Base-by-base conservation (phyloP, 2,329 filamentous ascomycete species). In the Talaromyces albobiverticillius region DNA sequence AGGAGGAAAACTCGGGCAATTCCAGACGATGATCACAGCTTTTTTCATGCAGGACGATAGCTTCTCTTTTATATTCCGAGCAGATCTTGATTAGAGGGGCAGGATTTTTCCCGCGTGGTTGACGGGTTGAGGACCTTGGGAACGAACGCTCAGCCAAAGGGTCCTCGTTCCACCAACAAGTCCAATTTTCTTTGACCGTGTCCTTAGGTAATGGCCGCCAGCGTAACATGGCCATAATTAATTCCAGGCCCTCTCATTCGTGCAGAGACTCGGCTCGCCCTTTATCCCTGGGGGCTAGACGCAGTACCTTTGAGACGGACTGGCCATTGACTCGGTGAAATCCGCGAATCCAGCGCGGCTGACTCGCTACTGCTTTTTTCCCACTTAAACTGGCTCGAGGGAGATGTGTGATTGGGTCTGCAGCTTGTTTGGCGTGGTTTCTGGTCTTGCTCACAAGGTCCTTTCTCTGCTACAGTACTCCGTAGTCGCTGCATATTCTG, bases 101-200 rank as follows among this genome's bases (percentile, higher is more conserved):
- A 7, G 18, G 11, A 7, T 40, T 40, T 40, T 40, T 6, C 2
- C 32, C 26, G 16, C 23, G 26, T 40, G 48, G 48, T 20, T 43
- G 26, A 31, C 14, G 18, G 9, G n/a, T n/a, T 43, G 48, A 51
- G 48, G 48, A 51, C 48, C 48, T 51, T 51, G 48, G 25, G 38
- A 51, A 43, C 11, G 25, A 40, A 18, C 3, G 34, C 34, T 22
- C 18, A 25, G 13, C 18, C 32, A 13, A 34, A 29, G 41, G 11
- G n/a, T n/a, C 26, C 34, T 16, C 47, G 32, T 51, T 14, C 3
- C 25, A 38, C 5, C n/a, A 16, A 29, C 26, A n/a, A 38, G n/a
- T n/a, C n/a, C n/a, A n/a, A n/a, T n/a, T n/a, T n/a, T n/a, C n/a
- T n/a, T n/a, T n/a, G n/a, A n/a, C n/a, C n/a, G n/a, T n/a, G n/a